Conservation (phyloP, 2,329 filamentous ascomycete species). For the Trichoderma brevicompactum region DNA sequence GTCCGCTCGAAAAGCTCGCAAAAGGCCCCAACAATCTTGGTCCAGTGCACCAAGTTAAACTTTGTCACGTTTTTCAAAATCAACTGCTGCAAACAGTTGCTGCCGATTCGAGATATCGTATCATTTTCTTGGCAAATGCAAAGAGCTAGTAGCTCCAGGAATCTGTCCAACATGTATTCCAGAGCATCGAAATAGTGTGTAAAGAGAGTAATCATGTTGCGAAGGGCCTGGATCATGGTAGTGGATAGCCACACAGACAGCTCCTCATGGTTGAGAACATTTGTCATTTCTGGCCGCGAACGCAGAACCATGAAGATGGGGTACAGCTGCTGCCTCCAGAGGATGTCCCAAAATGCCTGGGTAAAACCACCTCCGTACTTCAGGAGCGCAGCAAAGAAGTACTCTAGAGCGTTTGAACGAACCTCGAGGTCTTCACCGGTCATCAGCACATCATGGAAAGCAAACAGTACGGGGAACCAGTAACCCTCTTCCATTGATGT, state of each 20-base stretch:
- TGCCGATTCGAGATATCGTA: conserved; percentile 95
- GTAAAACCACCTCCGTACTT: conserved; percentile 91
- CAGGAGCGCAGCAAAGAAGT: conserved; percentile 93
- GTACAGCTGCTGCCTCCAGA: conserved; percentile 95
- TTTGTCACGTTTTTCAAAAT: conserved; percentile 96
- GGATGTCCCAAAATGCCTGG: conserved; percentile 94
- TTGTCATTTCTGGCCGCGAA: conserved; percentile 94
- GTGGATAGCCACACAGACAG: conserved; percentile 98
- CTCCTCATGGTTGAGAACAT: conserved; percentile 94
- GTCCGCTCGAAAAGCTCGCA: conserved; percentile 94
- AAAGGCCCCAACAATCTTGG: conserved; percentile 92
- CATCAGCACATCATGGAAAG: conserved; percentile 99
- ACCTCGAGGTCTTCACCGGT: conserved; percentile 98
- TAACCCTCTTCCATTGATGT: conserved; percentile 96
- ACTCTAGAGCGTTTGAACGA: conserved; percentile 85
- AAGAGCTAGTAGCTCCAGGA: conserved; percentile 88
- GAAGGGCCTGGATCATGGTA: conserved; percentile 97
- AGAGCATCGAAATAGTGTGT: conserved; percentile 97
- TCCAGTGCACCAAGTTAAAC: conserved; percentile 86
- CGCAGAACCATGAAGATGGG: conserved; percentile 98
- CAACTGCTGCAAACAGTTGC: conserved; percentile 95
- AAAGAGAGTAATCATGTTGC: conserved; percentile 98
- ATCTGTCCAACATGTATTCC: conserved; percentile 98
- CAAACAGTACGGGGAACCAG: conserved; percentile 98
- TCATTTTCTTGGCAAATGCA: conserved; percentile 99